These are phyloP conservation scores for Imleria badia DNA, from an alignment of 768 basidiomycete genomes.

Conservation along the genomic window DNA sequence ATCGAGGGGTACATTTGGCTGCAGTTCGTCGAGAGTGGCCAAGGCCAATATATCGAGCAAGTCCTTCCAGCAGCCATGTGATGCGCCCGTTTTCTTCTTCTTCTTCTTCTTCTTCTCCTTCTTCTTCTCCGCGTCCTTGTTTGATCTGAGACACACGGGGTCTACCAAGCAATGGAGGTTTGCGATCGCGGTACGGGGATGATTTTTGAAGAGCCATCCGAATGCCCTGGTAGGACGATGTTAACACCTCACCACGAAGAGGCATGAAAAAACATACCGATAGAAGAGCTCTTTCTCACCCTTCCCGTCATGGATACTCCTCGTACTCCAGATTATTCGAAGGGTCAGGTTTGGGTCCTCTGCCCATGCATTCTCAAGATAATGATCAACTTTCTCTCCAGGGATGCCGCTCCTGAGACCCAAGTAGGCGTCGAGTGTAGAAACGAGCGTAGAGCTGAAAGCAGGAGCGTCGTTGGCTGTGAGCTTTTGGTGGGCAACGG, in stretches of 20 bases:
- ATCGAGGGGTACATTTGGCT: not conserved
- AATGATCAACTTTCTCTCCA: conserved; percentile 26
- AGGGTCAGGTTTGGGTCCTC: conserved; percentile 60
- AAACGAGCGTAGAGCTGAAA: conserved; percentile 48
- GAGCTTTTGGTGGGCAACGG: conserved; percentile 40
- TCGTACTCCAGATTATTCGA: conserved; percentile 62
- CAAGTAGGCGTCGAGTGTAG: conserved; percentile 61
- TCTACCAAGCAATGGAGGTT: conserved; percentile 57
- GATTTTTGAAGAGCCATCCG: conserved; percentile 67
- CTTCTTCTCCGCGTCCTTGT: not conserved
- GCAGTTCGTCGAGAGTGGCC: conserved; percentile 52
- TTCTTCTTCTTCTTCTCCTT: conserved; percentile 2
- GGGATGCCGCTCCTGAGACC: conserved; percentile 31
- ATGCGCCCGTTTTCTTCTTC: conserved; percentile 4
- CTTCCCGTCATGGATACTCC: conserved; percentile 73
- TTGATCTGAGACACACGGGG: conserved; percentile 42
- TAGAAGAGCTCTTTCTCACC: conserved; percentile 62
- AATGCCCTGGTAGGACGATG: conserved; percentile 39
- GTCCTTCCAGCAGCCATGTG: conserved; percentile 78
- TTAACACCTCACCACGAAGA: not conserved
- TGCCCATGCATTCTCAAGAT: conserved; percentile 53
- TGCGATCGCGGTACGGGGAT: conserved; percentile 65
- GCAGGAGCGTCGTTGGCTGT: conserved; percentile 55
- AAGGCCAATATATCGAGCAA: conserved; percentile 67
- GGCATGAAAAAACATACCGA: conserved; percentile 32